A percentile compares a stretch with the other conserved stretches of the same genome.
Evolutionary conservation across 2,329 filamentous ascomycete genomes (phyloP).

Genomic region (Dothidotthia symphoricarpi): DNA sequence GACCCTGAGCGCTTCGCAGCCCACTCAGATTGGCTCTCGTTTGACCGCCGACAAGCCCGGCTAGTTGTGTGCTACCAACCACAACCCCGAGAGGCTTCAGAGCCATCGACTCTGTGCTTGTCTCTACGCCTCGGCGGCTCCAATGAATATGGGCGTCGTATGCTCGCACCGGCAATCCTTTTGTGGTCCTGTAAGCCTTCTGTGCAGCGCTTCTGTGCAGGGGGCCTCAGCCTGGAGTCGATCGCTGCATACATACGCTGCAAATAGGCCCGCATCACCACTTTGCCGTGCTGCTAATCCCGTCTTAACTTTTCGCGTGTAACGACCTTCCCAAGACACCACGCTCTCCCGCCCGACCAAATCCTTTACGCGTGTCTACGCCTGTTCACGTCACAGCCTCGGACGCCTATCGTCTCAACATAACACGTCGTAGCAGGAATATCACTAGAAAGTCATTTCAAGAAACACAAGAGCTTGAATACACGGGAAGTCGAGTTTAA

Average conservation of each 20-base stretch:
- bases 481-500: constrained; percentile 8
- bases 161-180: constrained; percentile 16
- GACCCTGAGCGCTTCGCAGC: constrained; percentile 32
- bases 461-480: constrained; percentile 5
- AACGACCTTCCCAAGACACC: constrained; percentile 9
- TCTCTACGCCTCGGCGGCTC: constrained; percentile 33
- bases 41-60: constrained; percentile 13
- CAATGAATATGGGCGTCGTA: constrained; percentile 20
- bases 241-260: constrained; percentile 18
- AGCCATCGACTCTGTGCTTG: constrained; percentile 19
- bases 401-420: constrained; percentile 38
- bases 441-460: constrained; percentile 11
- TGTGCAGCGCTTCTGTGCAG: constrained; percentile 24
- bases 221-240: constrained; percentile 15
- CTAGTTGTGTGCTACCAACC: constrained; percentile 33
- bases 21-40: constrained; percentile 23
- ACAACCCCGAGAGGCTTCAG: constrained; percentile 28
- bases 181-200: constrained; percentile 19
- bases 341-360: constrained; percentile 6
- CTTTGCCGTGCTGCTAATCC: constrained; percentile 17
- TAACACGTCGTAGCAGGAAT: constrained; percentile 30
- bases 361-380: constrained; percentile 2
- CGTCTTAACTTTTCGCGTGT: constrained; percentile 15
- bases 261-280: constrained; percentile 21
- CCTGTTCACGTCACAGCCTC: constrained; percentile 19